phyloP scores from a whole-genome alignment of 345 rosid genomes.

The Raphanus raphanistrum region DNA sequence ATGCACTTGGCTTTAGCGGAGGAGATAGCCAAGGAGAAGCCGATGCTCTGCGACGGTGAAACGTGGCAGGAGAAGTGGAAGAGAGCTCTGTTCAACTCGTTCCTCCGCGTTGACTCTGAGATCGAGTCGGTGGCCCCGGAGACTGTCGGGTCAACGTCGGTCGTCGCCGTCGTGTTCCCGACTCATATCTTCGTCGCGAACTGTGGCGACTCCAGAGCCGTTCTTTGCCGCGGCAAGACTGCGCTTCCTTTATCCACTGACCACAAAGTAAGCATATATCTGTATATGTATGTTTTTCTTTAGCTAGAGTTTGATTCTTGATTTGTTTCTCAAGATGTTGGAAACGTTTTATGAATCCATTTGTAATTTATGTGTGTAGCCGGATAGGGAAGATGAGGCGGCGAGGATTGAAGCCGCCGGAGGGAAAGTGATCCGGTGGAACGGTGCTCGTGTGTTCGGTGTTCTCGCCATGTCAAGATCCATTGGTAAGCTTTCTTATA shows the following conservation, averaged over 20 bases:
- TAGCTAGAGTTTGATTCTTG: background rate
- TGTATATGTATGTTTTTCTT: no score
- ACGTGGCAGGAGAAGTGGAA: slow-evolving; percentile 67
- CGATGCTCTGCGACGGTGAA: slow-evolving; percentile 43
- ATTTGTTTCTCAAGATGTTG: background rate
- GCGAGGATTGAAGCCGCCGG: slow-evolving; percentile 79
- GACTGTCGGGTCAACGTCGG: slow-evolving; percentile 86
- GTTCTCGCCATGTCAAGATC: slow-evolving; percentile 94
- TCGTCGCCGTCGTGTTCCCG: slow-evolving; percentile 58
- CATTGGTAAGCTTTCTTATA: slow-evolving; percentile 55
- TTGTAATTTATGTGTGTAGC: slow-evolving; percentile 45
- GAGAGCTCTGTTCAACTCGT: slow-evolving; percentile 59
- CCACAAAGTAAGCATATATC: slow-evolving; percentile 55
- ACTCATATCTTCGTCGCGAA: slow-evolving; percentile 69
- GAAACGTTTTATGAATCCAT: background rate
- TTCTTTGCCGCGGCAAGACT: slow-evolving; percentile 63
- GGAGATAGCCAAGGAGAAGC: slow-evolving; percentile 51
- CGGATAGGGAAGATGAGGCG: slow-evolving; percentile 76
- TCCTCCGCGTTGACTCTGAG: slow-evolving; percentile 63
- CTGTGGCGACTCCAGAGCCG: slow-evolving; percentile 90
- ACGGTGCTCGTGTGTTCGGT: slow-evolving; percentile 74
- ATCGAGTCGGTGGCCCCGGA: slow-evolving; percentile 56
- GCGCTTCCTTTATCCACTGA: slow-evolving; percentile 69
- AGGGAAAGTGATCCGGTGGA: slow-evolving; percentile 74
- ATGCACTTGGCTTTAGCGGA: slow-evolving; percentile 66